A percentile compares a stretch with the other conserved stretches of the same genome.
phyloP scores from a whole-genome alignment of 805 yeast species.

The Wickerhamiella spandovensis region DNA sequence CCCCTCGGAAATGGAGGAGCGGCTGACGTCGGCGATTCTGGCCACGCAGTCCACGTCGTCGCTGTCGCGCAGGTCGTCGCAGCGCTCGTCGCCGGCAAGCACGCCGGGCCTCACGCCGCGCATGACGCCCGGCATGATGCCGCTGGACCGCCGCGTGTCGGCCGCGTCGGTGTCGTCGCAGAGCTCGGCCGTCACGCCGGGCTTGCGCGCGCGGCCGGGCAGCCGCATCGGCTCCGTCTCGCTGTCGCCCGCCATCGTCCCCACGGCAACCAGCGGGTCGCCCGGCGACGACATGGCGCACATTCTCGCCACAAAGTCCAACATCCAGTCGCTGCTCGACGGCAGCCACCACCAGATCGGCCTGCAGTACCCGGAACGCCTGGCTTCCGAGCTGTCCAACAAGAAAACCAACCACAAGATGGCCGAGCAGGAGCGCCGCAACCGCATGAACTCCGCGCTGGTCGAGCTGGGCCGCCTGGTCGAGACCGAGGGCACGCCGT shows the following conservation, averaged over 20 bases:
- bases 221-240: background rate
- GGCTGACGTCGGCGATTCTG: background rate
- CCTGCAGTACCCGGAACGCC: conserved; percentile 29
- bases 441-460: conserved; percentile 80
- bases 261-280: background rate
- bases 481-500: conserved; percentile 36
- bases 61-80: background rate
- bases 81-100: background rate
- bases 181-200: background rate
- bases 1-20: background rate
- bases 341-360: conserved; percentile 31
- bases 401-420: conserved; percentile 71
- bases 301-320: conserved; percentile 27
- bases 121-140: background rate
- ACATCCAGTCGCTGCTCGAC: conserved; percentile 31
- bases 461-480: conserved; percentile 56
- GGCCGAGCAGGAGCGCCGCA: conserved; percentile 93
- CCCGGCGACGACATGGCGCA: background rate
- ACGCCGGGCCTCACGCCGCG: background rate
- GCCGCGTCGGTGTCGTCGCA: background rate
- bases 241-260: background rate
- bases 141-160: background rate
- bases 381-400: conserved; percentile 26
- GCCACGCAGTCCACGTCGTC: background rate
- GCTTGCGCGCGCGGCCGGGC: background rate